Evolutionary conservation across 495 filamentous ascomycete genomes (phyloP), one percentile per base, ranked within the genome.

Genomic region (Lichina pygmaea): DNA sequence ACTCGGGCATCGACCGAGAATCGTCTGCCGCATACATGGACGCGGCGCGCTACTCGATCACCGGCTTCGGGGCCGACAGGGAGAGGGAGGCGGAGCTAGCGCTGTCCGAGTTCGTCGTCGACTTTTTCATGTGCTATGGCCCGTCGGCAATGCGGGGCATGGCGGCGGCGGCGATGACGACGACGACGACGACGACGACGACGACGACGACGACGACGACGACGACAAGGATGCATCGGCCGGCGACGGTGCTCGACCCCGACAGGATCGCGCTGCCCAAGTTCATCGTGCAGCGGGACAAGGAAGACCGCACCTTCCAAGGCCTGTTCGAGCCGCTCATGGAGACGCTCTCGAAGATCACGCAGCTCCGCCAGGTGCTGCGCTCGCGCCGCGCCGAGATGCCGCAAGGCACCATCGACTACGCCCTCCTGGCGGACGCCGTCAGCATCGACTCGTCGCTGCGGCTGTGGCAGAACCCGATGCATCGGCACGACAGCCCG

Each of bases 81-180:
- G 74, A 59, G 63, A 69, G 53, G 62, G 72, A 51, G 50, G 70
- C 56, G 55, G 68, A 82, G 45, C 64, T 72, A 37, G 68, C 74
- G 32, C 82, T 85, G 54, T 61, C 72, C 13, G 72, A 75, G 49
- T 92, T 93, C 55, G 78, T 93, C 51, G 70, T 81, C 57, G 85
- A 92, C 58, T 91, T 92, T 64, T 91, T 92, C 62, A 77, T 83
- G 58, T 93, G 91, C 52, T 81, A 91, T 59, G 79, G 85, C 51
- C 74, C 81, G 47, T 78, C 77, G 31, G 81, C 81, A 54, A 24
- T 24, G 24, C 24, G 24, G 24, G 24, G 4, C 24, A 24, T 1
- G 24, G 24, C 24, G 24, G 24, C 24, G 2, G 24, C 24, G 2
- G 24, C 24, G 24, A 4, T 4, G 24, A 4, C 24, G 24, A 24